Evolutionary conservation across 192 early-diverging fungal species (phyloP), one percentile per base, ranked within the genome.

Genomic region (Backusella mclennaniae): DNA sequence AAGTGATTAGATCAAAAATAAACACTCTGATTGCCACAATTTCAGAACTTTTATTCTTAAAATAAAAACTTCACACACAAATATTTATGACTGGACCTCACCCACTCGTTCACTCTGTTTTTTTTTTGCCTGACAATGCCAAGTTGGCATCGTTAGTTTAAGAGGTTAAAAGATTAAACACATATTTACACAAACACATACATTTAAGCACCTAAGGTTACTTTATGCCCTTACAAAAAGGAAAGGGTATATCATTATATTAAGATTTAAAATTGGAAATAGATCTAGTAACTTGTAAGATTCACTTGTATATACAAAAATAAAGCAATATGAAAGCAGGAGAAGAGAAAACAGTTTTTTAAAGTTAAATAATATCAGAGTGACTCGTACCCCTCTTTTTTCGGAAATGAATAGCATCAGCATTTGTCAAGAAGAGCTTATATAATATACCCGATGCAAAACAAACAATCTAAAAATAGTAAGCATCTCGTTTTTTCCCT

Each of bases 391-490:
- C n/a, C 19, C 46, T 49, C 46, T 49, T 49, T 49, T 49, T 49
- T 49, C 46, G 46, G 46, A 49, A 49, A 26, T 63, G 56, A 23
- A 63, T 29, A 26, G n/a, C 21, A 63, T 63, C 7, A 63, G 3
- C 23, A 63, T 14, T 14, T 63, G 56, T 23, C 56, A 63, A 63
- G 56, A 63, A 14, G 6, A 49, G 17, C 19, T n/a, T 49, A 49
- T 44, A 56, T 56, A 26, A 56, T 56, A 56, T 63, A 63, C 9
- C 56, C 56, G 56, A 63, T 63, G 56, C 56, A 63, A 63, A 63
- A 63, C 56, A 63, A 63, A 63, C 26, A 63, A 29, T 12, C 56
- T 63, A 63, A 63, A 63, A 63, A 63, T 63, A 63, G 56, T 31
- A 63, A 63, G 11, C 21, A 12, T 23, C 56, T 59, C 56, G 56